Base-by-base conservation (phyloP, 2,329 filamentous ascomycete genomes). In the Hymenotorrendiella dingleyae region DNA sequence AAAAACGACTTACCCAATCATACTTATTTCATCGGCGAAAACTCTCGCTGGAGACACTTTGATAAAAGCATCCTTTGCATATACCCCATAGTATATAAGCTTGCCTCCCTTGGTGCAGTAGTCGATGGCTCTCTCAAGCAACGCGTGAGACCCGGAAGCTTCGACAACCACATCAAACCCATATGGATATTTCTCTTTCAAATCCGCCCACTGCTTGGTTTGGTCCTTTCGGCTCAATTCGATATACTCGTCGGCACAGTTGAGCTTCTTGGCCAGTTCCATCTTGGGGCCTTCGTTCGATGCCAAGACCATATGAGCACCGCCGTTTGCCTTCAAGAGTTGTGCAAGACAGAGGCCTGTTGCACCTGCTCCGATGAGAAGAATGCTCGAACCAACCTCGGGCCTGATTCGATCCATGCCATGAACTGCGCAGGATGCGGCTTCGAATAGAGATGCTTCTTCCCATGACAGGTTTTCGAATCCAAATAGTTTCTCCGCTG, bases 341-440 rank as follows among this genome's bases (percentile, higher is more conserved):
- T 47, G 45, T 29, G 47, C 45, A 11, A 50, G 38, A 12, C 45
- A 50, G 3, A 50, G 36, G 17, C 45, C 42, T 8, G 47, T 50
- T 10, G 47, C 41, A 12, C 45, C 45, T 14, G 47, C 45, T 10
- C 47, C 45, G 22, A 50, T 47, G 17, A 50, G 40, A 12, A 52
- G 37, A 24, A 49, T 47, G n/a, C 36, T 47, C 12, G 49, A 49
- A n/a, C 49, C 49, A 26, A 47, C 49, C 42, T 49, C 43, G 3
- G 49, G 49, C 35, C 47, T 34, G 19, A 52, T 52, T 43, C 45
- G 35, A 22, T 50, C 47, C 45, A 50, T 47, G 10, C 45, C 47
- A 17, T 50, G 47, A 6, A 47, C 45, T 10, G 47, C 47, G 21
- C 47, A 50, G 1, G 45, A 47, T 20, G 47, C 47, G 10, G 45